These are phyloP conservation scores for Butyriboletus loyo DNA, from an alignment of 768 basidiomycete genomes.

Conservation along the genomic window DNA sequence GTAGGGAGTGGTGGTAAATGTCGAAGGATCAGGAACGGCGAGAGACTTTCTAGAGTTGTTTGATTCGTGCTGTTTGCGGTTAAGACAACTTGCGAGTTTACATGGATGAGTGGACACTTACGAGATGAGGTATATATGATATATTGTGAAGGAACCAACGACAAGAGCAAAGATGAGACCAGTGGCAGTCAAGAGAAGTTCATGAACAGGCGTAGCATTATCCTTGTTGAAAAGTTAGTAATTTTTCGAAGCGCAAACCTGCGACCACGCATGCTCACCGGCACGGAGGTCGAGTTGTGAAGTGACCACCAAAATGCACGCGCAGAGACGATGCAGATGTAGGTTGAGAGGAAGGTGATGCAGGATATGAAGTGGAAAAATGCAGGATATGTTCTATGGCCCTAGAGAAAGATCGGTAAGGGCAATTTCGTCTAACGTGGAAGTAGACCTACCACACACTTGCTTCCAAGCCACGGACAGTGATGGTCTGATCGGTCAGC, in stretches of 20 bases:
- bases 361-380: slow-evolving; percentile 76
- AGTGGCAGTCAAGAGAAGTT: slow-evolving; percentile 58
- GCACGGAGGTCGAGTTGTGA: slow-evolving; percentile 52
- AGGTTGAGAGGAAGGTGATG: slow-evolving; percentile 58
- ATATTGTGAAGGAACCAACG: slow-evolving; percentile 72
- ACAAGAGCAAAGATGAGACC: slow-evolving; percentile 60
- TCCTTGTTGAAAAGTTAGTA: slow-evolving; percentile 40
- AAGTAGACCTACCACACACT: slow-evolving; percentile 60
- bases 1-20: slow-evolving; percentile 61
- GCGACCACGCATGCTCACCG: slow-evolving; percentile 40
- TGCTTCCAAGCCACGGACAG: slow-evolving; percentile 78
- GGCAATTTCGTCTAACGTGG: not conserved
- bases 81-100: not conserved
- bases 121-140: slow-evolving; percentile 76
- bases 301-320: slow-evolving; percentile 64
- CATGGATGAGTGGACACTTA: slow-evolving; percentile 35
- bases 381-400: slow-evolving; percentile 79
- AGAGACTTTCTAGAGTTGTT: slow-evolving; percentile 77
- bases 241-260: not conserved
- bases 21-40: slow-evolving; percentile 71
- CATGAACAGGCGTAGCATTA: slow-evolving; percentile 65
- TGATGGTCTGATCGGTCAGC: slow-evolving; percentile 64
- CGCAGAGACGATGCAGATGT: slow-evolving; percentile 53
- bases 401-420: slow-evolving; percentile 40
- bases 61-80: slow-evolving; percentile 63